phyloP scores from a whole-genome alignment of 106 monocot genomes.

The Acanthochlamys bracteata region DNA sequence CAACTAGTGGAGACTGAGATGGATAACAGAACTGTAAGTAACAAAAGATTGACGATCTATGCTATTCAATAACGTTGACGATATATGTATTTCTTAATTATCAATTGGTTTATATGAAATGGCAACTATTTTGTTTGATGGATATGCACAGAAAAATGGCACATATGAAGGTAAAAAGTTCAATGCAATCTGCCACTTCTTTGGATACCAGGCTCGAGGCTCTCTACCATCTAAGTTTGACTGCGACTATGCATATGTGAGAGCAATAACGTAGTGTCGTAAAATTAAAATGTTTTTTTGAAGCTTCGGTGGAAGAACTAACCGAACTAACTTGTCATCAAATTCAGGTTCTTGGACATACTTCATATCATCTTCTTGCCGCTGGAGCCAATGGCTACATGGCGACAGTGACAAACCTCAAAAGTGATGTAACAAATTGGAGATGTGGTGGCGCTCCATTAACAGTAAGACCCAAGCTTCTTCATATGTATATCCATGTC shows the following conservation, averaged over 20 bases:
- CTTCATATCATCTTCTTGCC: constrained; percentile 35
- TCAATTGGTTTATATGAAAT: not conserved
- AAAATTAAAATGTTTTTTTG: too few species aligned
- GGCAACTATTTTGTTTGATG: not conserved
- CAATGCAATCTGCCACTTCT: constrained; percentile 79
- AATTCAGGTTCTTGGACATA: constrained; percentile 28
- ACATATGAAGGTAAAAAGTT: constrained; percentile 79
- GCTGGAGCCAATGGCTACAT: constrained; percentile 36
- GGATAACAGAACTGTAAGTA: constrained; percentile 33
- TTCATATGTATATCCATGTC: too few species aligned
- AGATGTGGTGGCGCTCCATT: constrained; percentile 36
- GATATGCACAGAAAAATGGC: constrained; percentile 47
- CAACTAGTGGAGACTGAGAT: constrained; percentile 50
- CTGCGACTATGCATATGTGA: constrained; percentile 73
- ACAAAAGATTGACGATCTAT: not conserved
- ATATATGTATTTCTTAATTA: not conserved
- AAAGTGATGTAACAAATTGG: constrained; percentile 34
- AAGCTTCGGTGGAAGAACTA: not conserved
- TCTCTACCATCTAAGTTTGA: constrained; percentile 81
- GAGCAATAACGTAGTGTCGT: too few species aligned
- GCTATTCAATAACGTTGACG: too few species aligned
- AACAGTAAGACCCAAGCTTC: constrained; percentile 10
- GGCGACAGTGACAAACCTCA: constrained; percentile 34
- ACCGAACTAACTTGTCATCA: not conserved
- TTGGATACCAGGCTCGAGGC: constrained; percentile 78